Evolutionary conservation across 805 yeast species (phyloP).

Genomic region (Hanseniaspora clermontiae): DNA sequence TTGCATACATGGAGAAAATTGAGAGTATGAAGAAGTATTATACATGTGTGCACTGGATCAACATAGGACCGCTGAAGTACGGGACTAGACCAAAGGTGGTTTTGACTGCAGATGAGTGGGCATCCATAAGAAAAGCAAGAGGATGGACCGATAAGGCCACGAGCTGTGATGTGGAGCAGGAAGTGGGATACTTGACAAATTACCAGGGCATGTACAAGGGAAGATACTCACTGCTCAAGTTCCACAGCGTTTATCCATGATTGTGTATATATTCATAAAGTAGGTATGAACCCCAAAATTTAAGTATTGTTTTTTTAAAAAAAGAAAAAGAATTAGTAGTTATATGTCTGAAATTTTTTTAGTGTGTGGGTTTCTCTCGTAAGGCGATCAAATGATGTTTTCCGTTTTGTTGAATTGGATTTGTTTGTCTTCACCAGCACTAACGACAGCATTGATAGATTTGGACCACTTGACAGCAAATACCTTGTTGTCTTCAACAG

Average conservation of each 20-base stretch:
- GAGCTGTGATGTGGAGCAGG: constrained; percentile 24
- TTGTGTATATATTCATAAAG: too few relatives aligned
- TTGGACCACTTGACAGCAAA: constrained; percentile 78
- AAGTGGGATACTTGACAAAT: constrained; percentile 46
- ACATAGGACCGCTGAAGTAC: constrained; percentile 84
- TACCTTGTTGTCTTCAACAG: constrained; percentile 46
- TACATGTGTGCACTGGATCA: constrained; percentile 63
- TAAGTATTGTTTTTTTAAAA: too few relatives aligned
- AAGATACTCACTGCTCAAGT: constrained; percentile 49
- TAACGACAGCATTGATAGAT: constrained; percentile 59
- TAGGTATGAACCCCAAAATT: too few relatives aligned
- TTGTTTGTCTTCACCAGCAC: constrained; percentile 92
- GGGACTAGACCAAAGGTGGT: constrained; percentile 76
- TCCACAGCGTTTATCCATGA: constrained; percentile 18
- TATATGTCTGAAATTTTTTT: too few relatives aligned
- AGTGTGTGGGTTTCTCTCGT: neutral
- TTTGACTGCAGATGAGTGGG: constrained; percentile 57
- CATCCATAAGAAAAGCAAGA: constrained; percentile 35
- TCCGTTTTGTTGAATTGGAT: constrained; percentile 61
- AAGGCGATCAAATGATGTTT: constrained; percentile 20
- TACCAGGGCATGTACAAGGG: constrained; percentile 62
- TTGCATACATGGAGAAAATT: constrained; percentile 62
- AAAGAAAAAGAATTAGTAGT: too few relatives aligned
- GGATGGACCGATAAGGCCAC: constrained; percentile 48
- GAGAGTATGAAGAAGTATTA: constrained; percentile 27